A percentile compares a stretch with the other conserved stretches of the same genome.
These are phyloP conservation scores for Cryphonectria naterciae DNA, from an alignment of 2,329 filamentous ascomycete species.

Conservation along the genomic window DNA sequence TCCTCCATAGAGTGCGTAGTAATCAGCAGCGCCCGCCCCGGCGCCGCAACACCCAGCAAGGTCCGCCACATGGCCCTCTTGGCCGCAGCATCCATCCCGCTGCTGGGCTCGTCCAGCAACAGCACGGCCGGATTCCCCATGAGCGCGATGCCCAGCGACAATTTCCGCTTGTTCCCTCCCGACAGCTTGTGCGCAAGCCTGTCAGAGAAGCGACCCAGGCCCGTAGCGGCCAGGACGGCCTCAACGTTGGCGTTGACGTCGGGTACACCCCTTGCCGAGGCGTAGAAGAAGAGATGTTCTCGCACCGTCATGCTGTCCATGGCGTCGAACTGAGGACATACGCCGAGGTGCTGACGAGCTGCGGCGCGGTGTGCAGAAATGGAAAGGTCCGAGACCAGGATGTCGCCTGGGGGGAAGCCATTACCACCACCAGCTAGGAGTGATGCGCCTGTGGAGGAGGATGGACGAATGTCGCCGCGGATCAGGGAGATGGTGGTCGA, in stretches of 20 bases:
- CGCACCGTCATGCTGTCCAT: slow-evolving; percentile 89
- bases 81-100: slow-evolving; percentile 85
- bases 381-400: slow-evolving; percentile 78
- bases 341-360: slow-evolving; percentile 80
- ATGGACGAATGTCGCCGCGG: slow-evolving; percentile 82
- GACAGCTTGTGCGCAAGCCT: slow-evolving; percentile 81
- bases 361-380: slow-evolving; percentile 72
- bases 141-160: slow-evolving; percentile 84
- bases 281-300: slow-evolving; percentile 89
- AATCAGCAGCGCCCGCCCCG: slow-evolving; percentile 80
- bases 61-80: slow-evolving; percentile 95
- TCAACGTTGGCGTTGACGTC: slow-evolving; percentile 77
- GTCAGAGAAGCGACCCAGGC: slow-evolving; percentile 69
- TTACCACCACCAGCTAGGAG: neutral
- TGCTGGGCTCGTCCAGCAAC: slow-evolving; percentile 86
- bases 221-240: slow-evolving; percentile 80
- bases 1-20: slow-evolving; percentile 97
- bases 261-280: slow-evolving; percentile 76
- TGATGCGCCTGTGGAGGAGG: slow-evolving; percentile 49
- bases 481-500: slow-evolving; percentile 88
- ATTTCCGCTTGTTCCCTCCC: slow-evolving; percentile 92
- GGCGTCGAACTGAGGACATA: slow-evolving; percentile 87
- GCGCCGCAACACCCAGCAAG: slow-evolving; percentile 61
- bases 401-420: slow-evolving; percentile 57
- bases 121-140: slow-evolving; percentile 91